Conservation (phyloP, 2,329 filamentous ascomycete species). For the Scedosporium minutisporum region DNA sequence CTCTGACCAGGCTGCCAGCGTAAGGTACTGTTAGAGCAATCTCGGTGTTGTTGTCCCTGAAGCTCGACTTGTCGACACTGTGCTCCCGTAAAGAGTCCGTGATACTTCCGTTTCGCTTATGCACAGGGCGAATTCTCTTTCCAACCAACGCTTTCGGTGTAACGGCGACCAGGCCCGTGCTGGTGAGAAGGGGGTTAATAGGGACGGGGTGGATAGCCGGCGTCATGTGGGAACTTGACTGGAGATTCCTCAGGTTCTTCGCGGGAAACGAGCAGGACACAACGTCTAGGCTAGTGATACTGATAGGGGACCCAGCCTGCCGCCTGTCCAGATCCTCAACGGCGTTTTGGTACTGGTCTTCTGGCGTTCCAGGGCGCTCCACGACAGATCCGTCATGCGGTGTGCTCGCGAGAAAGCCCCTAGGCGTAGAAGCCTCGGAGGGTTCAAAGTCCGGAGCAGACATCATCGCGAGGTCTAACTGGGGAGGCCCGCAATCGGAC, state of each 20-base stretch:
- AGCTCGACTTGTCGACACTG: conserved; percentile 38
- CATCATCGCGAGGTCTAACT: conserved; percentile 27
- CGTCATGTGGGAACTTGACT: conserved; percentile 29
- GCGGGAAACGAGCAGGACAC: conserved; percentile 55
- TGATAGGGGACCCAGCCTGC: conserved; percentile 33
- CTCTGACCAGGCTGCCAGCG: conserved; percentile 77
- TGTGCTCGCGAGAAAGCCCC: conserved; percentile 8
- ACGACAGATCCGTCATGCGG: conserved; percentile 17
- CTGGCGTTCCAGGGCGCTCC: conserved; percentile 36
- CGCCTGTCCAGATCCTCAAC: conserved; percentile 20
- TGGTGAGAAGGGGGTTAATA: conserved; percentile 36
- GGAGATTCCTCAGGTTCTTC: conserved; percentile 33
- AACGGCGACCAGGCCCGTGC: conserved; percentile 41
- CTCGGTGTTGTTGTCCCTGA: conserved; percentile 22
- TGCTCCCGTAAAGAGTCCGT: conserved; percentile 74
- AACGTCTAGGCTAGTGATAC: conserved; percentile 49
- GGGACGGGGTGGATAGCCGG: conserved; percentile 48
- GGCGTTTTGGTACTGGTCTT: conserved; percentile 18
- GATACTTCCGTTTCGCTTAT: conserved; percentile 81
- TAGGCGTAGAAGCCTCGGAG: not conserved
- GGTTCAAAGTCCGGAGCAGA: not conserved
- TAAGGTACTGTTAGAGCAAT: conserved; percentile 55
- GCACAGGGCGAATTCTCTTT: conserved; percentile 50
- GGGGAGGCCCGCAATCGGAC: conserved; percentile 32
- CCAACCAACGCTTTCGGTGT: conserved; percentile 49